Conservation (phyloP, 2,329 filamentous ascomycete species). For the Pseudogymnoascus sp. region DNA sequence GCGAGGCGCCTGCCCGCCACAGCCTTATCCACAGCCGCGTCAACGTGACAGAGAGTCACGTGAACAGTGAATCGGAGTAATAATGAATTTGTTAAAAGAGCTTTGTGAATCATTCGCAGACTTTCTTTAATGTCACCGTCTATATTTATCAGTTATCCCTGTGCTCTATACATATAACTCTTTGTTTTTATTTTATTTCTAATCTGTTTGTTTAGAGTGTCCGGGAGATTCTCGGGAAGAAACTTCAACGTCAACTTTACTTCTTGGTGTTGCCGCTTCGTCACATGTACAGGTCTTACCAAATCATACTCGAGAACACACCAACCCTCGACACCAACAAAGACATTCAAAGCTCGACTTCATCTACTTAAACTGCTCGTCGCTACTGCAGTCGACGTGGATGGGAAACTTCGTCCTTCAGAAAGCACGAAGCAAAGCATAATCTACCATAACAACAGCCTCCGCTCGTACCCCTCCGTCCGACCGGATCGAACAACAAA, state of each 20-base stretch:
- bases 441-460: not conserved
- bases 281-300: constrained; percentile 3
- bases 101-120: not conserved
- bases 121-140: not conserved
- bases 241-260: constrained; percentile 4
- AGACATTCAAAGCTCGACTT: not conserved
- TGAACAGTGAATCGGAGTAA: not conserved
- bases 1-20: not conserved
- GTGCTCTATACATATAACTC: not conserved
- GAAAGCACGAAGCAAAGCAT: not conserved
- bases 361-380: not conserved
- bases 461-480: not conserved
- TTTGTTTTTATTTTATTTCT: not conserved
- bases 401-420: not conserved
- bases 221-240: constrained; percentile 4
- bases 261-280: constrained; percentile 4
- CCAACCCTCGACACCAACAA: not conserved
- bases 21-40: constrained; percentile 7
- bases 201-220: not conserved
- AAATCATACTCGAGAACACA: not conserved
- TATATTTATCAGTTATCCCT: not conserved
- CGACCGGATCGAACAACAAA: constrained; percentile 8
- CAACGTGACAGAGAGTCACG: constrained; percentile 1
- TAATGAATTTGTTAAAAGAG: not conserved
- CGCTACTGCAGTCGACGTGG: not conserved